Base-by-base conservation (phyloP, 1,139 yeast genomes). In the Hyphopichia fennica region DNA sequence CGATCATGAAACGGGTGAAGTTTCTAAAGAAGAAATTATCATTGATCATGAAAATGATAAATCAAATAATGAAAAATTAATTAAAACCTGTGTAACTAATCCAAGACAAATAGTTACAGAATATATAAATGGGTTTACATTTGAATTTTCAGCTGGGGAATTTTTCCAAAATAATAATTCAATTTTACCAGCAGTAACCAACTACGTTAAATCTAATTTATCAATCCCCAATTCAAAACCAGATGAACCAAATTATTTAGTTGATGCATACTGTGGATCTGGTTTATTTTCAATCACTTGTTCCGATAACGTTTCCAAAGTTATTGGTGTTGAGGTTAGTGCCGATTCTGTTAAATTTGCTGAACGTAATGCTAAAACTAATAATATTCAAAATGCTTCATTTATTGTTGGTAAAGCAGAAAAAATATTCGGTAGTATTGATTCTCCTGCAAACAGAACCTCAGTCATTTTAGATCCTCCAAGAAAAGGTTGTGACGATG, bases 221-320 rank as follows among this genome's bases (percentile, higher is more conserved):
- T 67, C 67, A 35, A 72, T 82, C 34, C 69, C 78, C 2, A 56
- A 58, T 30, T 53, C 62, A 16, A 54, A 45, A 34, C 60, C 62
- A 23, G 68, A 67, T 6, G 79, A 79, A 13, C 74, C 66, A 9
- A 68, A 65, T 48, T 90, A 84, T 60, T 70, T 93, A 42, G 96
- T 93, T 22, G 99, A 93, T 63, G 96, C 99, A 0, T 93, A 93
- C 67, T 93, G 99, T 72, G 99, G 99, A 2, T 88, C 96, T 3
- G 99, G 99, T 0, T 69, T 93, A 39, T 93, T 93, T 62, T 87
- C 96, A 45, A 84, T 93, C 42, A 82, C 96, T 7, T 86, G 96
- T 55, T 84, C 95, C 19, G 67, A 77, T 18, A 84, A 87, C 34
- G 96, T 90, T 13, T 84, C 86, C 36, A 77, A 78, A 51, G 96